These are phyloP conservation scores for Calonectria multiphialidica DNA, from an alignment of 2,329 filamentous ascomycete species.

Conservation along the genomic window DNA sequence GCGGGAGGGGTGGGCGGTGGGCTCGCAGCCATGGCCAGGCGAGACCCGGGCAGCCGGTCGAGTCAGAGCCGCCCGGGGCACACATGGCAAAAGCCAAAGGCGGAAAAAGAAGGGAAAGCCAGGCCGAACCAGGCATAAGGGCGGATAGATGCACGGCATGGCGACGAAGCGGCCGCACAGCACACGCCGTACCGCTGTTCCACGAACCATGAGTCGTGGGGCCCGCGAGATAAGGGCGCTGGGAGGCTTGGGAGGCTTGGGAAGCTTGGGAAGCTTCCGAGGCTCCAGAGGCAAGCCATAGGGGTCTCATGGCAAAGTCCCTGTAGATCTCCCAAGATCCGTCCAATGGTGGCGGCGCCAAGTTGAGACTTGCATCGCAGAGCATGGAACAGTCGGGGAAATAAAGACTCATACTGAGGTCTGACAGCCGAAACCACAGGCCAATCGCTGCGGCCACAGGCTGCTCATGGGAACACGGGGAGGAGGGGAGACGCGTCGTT, in stretches of 20 bases:
- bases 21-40: constrained; percentile 17
- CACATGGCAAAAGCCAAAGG: constrained; percentile 21
- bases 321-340: constrained; percentile 9
- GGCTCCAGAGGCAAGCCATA: constrained; percentile 13
- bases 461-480: constrained; percentile 37
- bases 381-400: background rate
- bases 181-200: constrained; percentile 13
- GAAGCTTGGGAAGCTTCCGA: constrained; percentile 1
- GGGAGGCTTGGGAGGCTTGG: constrained; percentile 1
- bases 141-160: constrained; percentile 11
- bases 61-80: constrained; percentile 19
- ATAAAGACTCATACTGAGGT: constrained; percentile 5
- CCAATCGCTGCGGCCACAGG: constrained; percentile 31
- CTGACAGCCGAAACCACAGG: constrained; percentile 16
- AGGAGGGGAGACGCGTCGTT: constrained; percentile 27
- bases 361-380: background rate
- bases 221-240: background rate
- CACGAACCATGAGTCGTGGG: constrained; percentile 2
- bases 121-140: constrained; percentile 12
- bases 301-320: background rate
- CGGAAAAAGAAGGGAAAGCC: constrained; percentile 21
- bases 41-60: constrained; percentile 14
- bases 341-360: constrained; percentile 4
- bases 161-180: constrained; percentile 7
- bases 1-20: background rate